Evolutionary conservation across 176 grass and related monocot species (phyloP).

Genomic region (Thalia dealbata): DNA sequence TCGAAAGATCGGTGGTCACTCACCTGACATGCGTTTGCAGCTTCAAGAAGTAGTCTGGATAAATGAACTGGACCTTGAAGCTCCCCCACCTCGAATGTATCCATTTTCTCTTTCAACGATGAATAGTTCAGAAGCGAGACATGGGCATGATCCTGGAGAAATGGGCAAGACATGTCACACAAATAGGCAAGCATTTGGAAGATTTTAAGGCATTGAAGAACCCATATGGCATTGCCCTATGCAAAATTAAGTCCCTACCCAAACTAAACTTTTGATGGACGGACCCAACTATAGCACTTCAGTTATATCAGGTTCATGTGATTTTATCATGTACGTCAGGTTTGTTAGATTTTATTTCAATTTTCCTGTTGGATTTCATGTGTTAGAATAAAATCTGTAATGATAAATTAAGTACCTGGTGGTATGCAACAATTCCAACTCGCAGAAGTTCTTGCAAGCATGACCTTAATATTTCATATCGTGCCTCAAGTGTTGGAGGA

Average conservation of each 20-base stretch:
- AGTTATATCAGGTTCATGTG: too few species aligned
- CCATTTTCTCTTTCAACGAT: slow-evolving; percentile 62
- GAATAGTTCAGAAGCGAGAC: slow-evolving; percentile 52
- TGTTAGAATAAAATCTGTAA: too few species aligned
- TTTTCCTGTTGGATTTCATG: too few species aligned
- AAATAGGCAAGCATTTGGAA: background rate
- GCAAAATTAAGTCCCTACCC: too few species aligned
- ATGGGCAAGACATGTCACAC: too few species aligned
- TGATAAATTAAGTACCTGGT: slow-evolving; percentile 30
- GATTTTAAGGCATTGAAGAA: background rate
- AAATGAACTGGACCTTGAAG: slow-evolving; percentile 33
- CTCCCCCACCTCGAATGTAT: slow-evolving; percentile 38
- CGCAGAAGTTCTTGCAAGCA: slow-evolving; percentile 90
- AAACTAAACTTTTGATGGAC: too few species aligned
- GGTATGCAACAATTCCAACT: slow-evolving; percentile 59
- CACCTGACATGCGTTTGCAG: slow-evolving; percentile 73
- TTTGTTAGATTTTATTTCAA: too few species aligned
- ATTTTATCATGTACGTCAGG: too few species aligned
- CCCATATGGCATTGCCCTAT: too few species aligned
- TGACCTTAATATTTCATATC: slow-evolving; percentile 93
- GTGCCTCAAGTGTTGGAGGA: slow-evolving; percentile 73
- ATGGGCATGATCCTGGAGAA: slow-evolving; percentile 31
- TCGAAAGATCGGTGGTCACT: background rate
- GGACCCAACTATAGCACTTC: too few species aligned
- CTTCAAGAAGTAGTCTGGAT: slow-evolving; percentile 56